Base-by-base conservation (phyloP, 192 early-diverging fungal genomes). In the Backusella tuberculispora region DNA sequence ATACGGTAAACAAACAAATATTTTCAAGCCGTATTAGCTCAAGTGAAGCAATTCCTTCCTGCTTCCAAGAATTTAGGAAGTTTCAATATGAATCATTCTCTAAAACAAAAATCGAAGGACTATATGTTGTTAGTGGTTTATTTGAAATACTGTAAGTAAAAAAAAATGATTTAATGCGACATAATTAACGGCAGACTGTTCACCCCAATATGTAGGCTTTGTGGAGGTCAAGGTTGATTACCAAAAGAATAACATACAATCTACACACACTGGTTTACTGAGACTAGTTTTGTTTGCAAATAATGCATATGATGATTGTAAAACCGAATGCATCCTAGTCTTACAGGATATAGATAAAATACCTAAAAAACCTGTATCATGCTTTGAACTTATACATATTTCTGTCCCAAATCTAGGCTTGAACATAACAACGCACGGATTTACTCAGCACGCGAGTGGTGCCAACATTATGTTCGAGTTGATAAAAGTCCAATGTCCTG, bases 201-300 rank as follows among this genome's bases (percentile, higher is more conserved):
- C 8, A 63, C 24, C 14, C 17, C 17, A 19, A 6, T 63, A 63
- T 63, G 10, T 21, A 17, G 19, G 56, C 6, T 63, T 63, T 63
- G 19, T 63, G 10, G 56, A 63, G 56, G 56, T 63, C 21, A 63
- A 63, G 56, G 56, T 19, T 21, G 56, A 63, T 6, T 63, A 63
- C 19, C 10, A 63, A 19, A 63, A 63, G 56, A 63, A 63, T 19
- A 21, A 63, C 21, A 6, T 21, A 63, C 10, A 6, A 8, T n/a
- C 14, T 63, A 19, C 21, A 19, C 56, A 63, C 21, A 21, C 10
- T 19, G 56, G 21, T 21, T 19, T 63, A 19, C 21, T 63, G 19
- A 10, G 56, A 10, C 19, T 63, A 63, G 10, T 21, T 19, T 21
- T 63, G 21, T 63, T 63, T 63, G 56, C 14, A 63, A 63, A 10